Conservation (phyloP, 1,284 basidiomycete species). For the Papiliotrema laurentii region DNA sequence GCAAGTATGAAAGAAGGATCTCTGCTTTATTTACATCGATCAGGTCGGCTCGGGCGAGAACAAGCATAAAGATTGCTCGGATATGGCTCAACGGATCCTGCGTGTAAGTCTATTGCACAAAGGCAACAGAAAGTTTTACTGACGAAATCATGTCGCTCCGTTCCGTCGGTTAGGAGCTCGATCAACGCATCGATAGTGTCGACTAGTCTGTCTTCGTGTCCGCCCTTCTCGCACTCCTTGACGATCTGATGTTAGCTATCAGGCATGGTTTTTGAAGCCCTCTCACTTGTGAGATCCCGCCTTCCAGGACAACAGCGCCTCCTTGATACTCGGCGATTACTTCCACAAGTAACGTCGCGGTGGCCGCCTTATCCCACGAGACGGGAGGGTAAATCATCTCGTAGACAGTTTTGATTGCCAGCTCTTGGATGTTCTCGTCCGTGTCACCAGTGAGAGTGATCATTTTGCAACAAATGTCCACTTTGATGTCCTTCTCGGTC, state of each 20-base stretch:
- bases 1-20: slow-evolving; percentile 27
- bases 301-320: slow-evolving; percentile 75
- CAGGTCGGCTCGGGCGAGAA: slow-evolving; percentile 25
- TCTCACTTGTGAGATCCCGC: slow-evolving; percentile 63
- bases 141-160: slow-evolving; percentile 29
- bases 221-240: slow-evolving; percentile 16
- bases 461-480: slow-evolving; percentile 79
- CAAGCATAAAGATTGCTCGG: slow-evolving; percentile 35
- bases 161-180: slow-evolving; percentile 76
- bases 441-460: slow-evolving; percentile 75
- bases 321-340: slow-evolving; percentile 77
- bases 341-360: slow-evolving; percentile 75
- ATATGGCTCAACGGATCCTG: slow-evolving; percentile 39
- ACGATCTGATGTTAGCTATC: slow-evolving; percentile 4
- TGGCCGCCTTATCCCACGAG: slow-evolving; percentile 30
- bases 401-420: slow-evolving; percentile 80
- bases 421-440: slow-evolving; percentile 86
- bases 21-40: slow-evolving; percentile 38
- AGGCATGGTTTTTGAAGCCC: neutral
- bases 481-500: slow-evolving; percentile 56
- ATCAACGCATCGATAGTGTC: slow-evolving; percentile 75
- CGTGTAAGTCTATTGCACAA: neutral
- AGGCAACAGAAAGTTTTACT: too few relatives aligned
- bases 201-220: slow-evolving; percentile 12
- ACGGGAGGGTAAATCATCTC: slow-evolving; percentile 80